Base-by-base conservation (phyloP, 2,329 filamentous ascomycete genomes). In the Botrytis tulipae region DNA sequence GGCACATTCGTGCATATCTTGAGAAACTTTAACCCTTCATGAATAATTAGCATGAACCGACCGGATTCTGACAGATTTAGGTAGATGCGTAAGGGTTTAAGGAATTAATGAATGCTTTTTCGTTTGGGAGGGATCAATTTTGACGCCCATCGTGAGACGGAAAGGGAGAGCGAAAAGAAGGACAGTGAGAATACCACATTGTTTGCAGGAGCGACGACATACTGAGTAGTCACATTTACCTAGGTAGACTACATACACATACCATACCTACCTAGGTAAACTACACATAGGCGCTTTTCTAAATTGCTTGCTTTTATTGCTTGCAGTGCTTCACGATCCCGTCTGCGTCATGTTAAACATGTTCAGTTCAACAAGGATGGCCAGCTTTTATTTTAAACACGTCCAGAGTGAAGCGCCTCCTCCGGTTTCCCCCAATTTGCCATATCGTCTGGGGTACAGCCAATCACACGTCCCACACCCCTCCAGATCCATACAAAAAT, bases 171-270 rank as follows among this genome's bases (percentile, higher is more conserved):
- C 20, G 25, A 1, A 25, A 60, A 35, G 32, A 10, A 35, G 12
- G 32, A 25, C 20, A 7, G 8, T 46, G 44, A 46, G 4, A 22
- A 46, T 8, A 20, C 44, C 7, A 48, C 4, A 14, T 51, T 67
- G 65, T 67, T 67, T 54, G 46, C 65, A 40, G 65, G 32, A 67
- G 65, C 65, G 65, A 67, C 10, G 32, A 37, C 32, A 44, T 44
- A 16, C 25, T 12, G 48, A 16, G 48, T n/a, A 51, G 48, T n/a
- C 22, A 25, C 46, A 46, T 37, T 1, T 5, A 4, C 32, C 32
- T 32, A 32, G 32, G n/a, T n/a, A n/a, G n/a, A n/a, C n/a, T n/a
- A n/a, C n/a, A n/a, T n/a, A n/a, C n/a, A 14, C 46, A 46, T 37
- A 35, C 32, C 32, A 35, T 35, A 3, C 32, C 1, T 16, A 20